A percentile compares a stretch with the other conserved stretches of the same genome.
These are phyloP conservation scores for Phragmites australis DNA, from an alignment of 176 grass and related monocot genomes.

Conservation along the genomic window DNA sequence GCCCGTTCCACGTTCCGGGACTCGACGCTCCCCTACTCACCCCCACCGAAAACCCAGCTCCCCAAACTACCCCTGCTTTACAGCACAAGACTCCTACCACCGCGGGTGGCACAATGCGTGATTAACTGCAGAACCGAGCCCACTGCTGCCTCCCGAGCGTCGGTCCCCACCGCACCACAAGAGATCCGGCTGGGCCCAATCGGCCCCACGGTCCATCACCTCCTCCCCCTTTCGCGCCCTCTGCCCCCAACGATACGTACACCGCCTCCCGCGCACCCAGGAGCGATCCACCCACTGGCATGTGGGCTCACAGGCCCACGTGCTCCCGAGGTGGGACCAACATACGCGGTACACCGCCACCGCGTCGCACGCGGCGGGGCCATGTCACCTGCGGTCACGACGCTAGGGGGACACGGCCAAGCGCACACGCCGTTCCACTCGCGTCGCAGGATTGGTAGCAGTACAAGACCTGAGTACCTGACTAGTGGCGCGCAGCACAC, in stretches of 20 bases:
- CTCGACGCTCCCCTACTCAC: not conserved
- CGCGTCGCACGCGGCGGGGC: slow-evolving; percentile 36
- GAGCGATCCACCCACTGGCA: not conserved
- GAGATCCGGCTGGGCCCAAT: slow-evolving; percentile 18
- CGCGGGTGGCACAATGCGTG: not conserved
- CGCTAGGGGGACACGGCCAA: not conserved
- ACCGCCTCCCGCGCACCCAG: not conserved
- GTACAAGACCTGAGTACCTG: not conserved
- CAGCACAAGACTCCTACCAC: fast-evolving
- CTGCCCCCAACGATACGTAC: not conserved
- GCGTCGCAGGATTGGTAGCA: not conserved
- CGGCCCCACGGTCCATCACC: not conserved
- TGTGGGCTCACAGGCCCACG: not conserved
- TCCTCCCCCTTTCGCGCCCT: not conserved
- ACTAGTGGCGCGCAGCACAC: not conserved
- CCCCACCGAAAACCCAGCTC: not conserved
- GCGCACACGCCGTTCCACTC: not conserved
- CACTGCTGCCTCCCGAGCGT: fast-evolving
- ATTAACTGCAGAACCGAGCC: fast-evolving
- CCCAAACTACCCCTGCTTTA: not conserved
- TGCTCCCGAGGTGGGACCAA: not conserved
- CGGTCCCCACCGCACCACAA: not conserved
- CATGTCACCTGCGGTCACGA: not conserved
- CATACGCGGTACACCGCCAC: not conserved
- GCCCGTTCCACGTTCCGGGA: slow-evolving; percentile 25